Evolutionary conservation across 2,329 filamentous ascomycete genomes (phyloP).

Genomic region (Aspergillus fumigatiaffinis): DNA sequence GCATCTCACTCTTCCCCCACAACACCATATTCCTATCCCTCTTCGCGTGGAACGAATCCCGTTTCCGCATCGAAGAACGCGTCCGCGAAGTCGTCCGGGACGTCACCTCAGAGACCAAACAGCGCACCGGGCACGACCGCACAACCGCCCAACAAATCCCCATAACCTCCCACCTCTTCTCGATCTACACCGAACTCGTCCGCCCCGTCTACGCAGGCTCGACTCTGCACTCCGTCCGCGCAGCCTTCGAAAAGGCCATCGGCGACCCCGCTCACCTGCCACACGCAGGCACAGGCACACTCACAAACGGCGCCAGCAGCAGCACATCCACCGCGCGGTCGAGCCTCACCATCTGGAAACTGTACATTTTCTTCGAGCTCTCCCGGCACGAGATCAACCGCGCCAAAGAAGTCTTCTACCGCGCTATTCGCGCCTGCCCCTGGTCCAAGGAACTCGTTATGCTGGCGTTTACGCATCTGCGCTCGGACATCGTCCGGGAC

Average conservation of each 20-base stretch:
- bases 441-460: conserved; percentile 62
- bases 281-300: conserved; percentile 4
- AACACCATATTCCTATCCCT: conserved; percentile 74
- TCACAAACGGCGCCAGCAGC: neutral
- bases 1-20: conserved; percentile 62
- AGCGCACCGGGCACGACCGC: conserved; percentile 8
- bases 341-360: conserved; percentile 48
- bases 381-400: conserved; percentile 35
- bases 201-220: conserved; percentile 41
- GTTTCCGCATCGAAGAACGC: conserved; percentile 70
- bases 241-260: conserved; percentile 54
- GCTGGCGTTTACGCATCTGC: conserved; percentile 50
- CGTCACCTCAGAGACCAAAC: conserved; percentile 20
- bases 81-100: conserved; percentile 62
- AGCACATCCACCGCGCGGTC: conserved; percentile 25
- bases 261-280: conserved; percentile 15
- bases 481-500: conserved; percentile 16
- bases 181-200: conserved; percentile 52
- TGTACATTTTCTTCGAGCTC: conserved; percentile 50
- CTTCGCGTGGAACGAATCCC: conserved; percentile 69
- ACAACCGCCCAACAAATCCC: conserved; percentile 18
- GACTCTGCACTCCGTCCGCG: conserved; percentile 51
- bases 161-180: conserved; percentile 52
- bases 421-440: conserved; percentile 55
- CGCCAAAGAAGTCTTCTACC: conserved; percentile 52